Evolutionary conservation across 2,329 filamentous ascomycete genomes (phyloP).

Genomic region (Cladobotryum mycophilum): DNA sequence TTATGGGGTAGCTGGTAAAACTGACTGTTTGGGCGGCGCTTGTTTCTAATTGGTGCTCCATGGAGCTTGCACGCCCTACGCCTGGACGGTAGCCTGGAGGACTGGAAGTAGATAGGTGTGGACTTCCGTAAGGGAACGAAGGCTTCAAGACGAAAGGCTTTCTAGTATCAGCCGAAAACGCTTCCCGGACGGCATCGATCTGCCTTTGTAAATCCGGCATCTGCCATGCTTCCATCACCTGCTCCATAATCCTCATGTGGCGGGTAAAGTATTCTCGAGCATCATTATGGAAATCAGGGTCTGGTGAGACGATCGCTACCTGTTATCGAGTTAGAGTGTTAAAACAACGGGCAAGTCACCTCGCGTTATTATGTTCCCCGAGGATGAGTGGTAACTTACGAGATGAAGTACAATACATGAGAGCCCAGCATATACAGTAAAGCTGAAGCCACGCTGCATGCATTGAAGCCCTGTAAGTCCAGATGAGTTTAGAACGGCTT

Average conservation of each 20-base stretch:
- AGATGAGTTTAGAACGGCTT: constrained; percentile 70
- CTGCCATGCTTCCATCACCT: constrained; percentile 74
- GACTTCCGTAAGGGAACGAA: constrained; percentile 80
- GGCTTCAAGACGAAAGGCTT: constrained; percentile 87
- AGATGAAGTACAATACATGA: constrained; percentile 91
- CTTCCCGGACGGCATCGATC: constrained; percentile 80
- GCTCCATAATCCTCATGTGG: constrained; percentile 90
- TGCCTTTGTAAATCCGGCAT: constrained; percentile 87
- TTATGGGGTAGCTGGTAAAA: constrained; percentile 66
- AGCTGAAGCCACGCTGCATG: constrained; percentile 93
- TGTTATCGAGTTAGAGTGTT: constrained; percentile 27
- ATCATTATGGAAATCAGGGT: constrained; percentile 78
- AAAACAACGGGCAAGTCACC: constrained; percentile 5
- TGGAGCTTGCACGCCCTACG: constrained; percentile 39
- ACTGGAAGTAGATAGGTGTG: constrained; percentile 59
- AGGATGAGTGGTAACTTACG: constrained; percentile 49
- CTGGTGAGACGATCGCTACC: constrained; percentile 90
- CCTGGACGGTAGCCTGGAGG: constrained; percentile 47
- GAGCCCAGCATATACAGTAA: constrained; percentile 86
- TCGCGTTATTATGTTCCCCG: neutral
- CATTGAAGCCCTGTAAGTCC: constrained; percentile 76
- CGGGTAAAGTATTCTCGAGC: constrained; percentile 84
- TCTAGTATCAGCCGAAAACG: constrained; percentile 79
- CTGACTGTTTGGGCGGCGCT: constrained; percentile 55
- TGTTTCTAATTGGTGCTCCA: constrained; percentile 50